Base-by-base conservation (phyloP, 352 stramenopile genomes). In the Phytophthora ohioensis region DNA sequence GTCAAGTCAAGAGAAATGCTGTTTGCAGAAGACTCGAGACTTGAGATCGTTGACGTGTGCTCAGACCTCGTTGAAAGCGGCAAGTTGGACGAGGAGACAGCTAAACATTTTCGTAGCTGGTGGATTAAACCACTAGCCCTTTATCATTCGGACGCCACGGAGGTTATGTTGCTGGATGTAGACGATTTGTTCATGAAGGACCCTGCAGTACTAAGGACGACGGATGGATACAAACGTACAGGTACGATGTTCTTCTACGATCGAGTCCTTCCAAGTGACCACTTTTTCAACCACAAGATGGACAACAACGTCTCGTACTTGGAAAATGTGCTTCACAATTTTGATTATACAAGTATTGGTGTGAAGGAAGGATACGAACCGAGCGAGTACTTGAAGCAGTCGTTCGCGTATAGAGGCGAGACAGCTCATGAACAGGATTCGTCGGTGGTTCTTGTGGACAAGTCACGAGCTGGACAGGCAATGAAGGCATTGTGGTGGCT, bases 231-330 rank as follows among this genome's bases (percentile, higher is more conserved):
- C 74, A 57, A 75, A 7, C 39, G 41, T 8, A 86, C 65, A 30
- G 81, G 82, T 8, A 91, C 85, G 17, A 76, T 82, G 5, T 92
- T 92, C 68, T 92, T 92, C 65, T 90, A 91, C 67, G 82, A 92
- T 67, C 82, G 79, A 35, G 79, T 85, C 43, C 64, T 84, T 34
- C 57, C 55, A 3, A 49, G 76, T 8, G 42, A 79, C 27, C n/a
- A 75, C 3, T 77, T 79, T 31, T 72, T 79, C 30, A 75, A 73
- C 39, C 54, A 82, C 10, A 42, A 77, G 31, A 57, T 86, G 41
- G 54, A 76, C 6, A 71, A 72, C 57, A 64, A 74, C 31, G 52
- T 70, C 47, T 70, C 69, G 27, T 88, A 89, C 60, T 59, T 89
- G 39, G 47, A 74, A 31, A 51, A 78, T 41, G 64, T 76, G 43